Evolutionary conservation across 2,329 filamentous ascomycete genomes (phyloP).

Genomic region (Metarhizium rileyi): DNA sequence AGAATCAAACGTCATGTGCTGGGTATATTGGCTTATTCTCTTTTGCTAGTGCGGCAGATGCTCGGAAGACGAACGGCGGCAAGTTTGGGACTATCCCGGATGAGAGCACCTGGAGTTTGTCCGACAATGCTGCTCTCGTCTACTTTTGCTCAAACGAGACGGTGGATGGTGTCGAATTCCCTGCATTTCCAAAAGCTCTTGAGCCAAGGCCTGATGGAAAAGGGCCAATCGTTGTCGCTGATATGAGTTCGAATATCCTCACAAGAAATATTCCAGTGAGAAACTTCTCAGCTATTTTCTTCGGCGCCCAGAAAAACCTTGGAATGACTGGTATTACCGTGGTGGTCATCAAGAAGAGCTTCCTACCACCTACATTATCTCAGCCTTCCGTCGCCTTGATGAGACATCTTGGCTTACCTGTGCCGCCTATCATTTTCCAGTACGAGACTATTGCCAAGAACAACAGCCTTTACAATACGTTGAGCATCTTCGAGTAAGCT

Average conservation of each 20-base stretch:
- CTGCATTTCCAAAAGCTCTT: slow-evolving; percentile 56
- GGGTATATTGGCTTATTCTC: not conserved
- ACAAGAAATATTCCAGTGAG: slow-evolving; percentile 65
- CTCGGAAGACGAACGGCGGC: slow-evolving; percentile 54
- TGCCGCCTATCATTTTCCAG: slow-evolving; percentile 69
- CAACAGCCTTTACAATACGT: slow-evolving; percentile 90
- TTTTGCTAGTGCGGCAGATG: slow-evolving; percentile 47
- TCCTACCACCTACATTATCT: slow-evolving; percentile 58
- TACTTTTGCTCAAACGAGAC: slow-evolving; percentile 96
- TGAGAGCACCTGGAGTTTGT: slow-evolving; percentile 67
- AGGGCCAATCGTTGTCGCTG: slow-evolving; percentile 71
- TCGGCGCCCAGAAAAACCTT: slow-evolving; percentile 91
- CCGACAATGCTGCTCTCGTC: slow-evolving; percentile 58
- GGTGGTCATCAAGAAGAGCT: slow-evolving; percentile 69
- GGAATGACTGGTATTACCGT: slow-evolving; percentile 81
- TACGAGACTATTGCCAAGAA: slow-evolving; percentile 85
- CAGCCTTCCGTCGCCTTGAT: slow-evolving; percentile 62
- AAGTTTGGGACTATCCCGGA: slow-evolving; percentile 82
- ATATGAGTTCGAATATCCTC: slow-evolving; percentile 93
- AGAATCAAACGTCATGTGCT: not conserved
- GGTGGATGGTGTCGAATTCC: slow-evolving; percentile 88
- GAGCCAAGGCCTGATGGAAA: slow-evolving; percentile 48
- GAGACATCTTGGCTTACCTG: slow-evolving; percentile 63
- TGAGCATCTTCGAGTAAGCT: slow-evolving; percentile 76
- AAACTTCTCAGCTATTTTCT: slow-evolving; percentile 81